A percentile compares a stretch with the other conserved stretches of the same genome.
Evolutionary conservation across 352 stramenopile genomes (phyloP).

Genomic region (Detonula confervacea): DNA sequence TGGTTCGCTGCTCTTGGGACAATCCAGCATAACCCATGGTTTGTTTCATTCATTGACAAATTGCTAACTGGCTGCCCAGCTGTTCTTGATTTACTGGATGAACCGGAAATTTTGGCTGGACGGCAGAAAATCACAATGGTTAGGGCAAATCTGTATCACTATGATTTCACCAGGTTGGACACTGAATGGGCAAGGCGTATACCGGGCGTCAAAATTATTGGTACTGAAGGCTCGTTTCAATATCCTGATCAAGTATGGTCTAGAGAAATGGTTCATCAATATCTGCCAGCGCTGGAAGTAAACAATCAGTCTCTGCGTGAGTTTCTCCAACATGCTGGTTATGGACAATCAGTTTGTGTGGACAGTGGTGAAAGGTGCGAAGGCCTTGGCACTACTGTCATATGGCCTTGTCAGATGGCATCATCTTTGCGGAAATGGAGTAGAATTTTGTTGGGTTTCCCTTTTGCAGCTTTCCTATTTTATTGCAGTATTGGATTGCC

Average conservation of each 20-base stretch:
- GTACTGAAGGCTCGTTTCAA: background rate
- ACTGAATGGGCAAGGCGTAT: constrained; percentile 79
- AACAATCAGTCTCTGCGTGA: constrained; percentile 30
- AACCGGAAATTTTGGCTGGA: constrained; percentile 34
- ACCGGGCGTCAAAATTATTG: constrained; percentile 63
- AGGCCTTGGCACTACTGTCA: background rate
- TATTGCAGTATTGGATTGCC: background rate
- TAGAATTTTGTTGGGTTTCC: constrained; percentile 5
- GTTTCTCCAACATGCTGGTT: constrained; percentile 31
- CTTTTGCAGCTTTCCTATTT: background rate
- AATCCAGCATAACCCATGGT: constrained; percentile 88
- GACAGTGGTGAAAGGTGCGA: constrained; percentile 17
- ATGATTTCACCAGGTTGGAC: constrained; percentile 88
- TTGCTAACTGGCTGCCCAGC: constrained; percentile 83
- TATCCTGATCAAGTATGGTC: constrained; percentile 40
- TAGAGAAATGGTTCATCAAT: constrained; percentile 28
- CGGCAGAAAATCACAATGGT: constrained; percentile 33
- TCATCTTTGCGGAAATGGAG: constrained; percentile 8
- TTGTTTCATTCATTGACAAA: constrained; percentile 89
- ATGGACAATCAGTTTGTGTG: constrained; percentile 13
- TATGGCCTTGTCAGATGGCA: constrained; percentile 20
- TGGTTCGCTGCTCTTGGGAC: constrained; percentile 90
- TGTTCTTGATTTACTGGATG: constrained; percentile 86
- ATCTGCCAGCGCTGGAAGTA: constrained; percentile 38
- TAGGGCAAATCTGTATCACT: constrained; percentile 87